Conservation (phyloP, 345 rosid species). For the Salix koriyanagi region DNA sequence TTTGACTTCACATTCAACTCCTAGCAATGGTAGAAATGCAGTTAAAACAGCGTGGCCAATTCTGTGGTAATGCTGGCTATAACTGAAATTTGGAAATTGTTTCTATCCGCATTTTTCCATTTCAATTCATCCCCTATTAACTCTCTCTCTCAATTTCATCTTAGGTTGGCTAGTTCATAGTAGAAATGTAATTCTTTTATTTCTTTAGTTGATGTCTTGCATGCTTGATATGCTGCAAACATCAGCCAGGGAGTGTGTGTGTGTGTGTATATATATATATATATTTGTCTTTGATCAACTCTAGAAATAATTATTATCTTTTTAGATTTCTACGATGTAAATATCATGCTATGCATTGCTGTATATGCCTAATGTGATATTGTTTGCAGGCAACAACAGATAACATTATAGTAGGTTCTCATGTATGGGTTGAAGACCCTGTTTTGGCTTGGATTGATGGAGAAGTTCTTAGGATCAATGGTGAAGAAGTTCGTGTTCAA, state of each 20-base stretch:
- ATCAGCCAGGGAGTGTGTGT: background rate
- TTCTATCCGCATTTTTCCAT: too few relatives aligned
- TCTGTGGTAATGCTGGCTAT: background rate
- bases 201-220: background rate
- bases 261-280: background rate
- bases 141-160: background rate
- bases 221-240: background rate
- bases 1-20: background rate
- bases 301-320: background rate
- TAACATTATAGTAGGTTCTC: conserved; percentile 92
- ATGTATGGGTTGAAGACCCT: conserved; percentile 94
- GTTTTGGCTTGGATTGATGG: conserved; percentile 87
- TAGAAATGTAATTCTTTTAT: background rate
- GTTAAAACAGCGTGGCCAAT: background rate
- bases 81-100: background rate
- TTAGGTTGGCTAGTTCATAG: background rate
- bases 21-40: background rate
- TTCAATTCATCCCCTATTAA: background rate
- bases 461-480: conserved; percentile 68
- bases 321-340: background rate
- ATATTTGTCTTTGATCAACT: background rate
- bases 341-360: background rate
- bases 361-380: background rate
- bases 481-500: conserved; percentile 70
- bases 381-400: conserved; percentile 65